Evolutionary conservation across 257 asterid genomes (phyloP).

Genomic region (Oldenlandia corymbosa): DNA sequence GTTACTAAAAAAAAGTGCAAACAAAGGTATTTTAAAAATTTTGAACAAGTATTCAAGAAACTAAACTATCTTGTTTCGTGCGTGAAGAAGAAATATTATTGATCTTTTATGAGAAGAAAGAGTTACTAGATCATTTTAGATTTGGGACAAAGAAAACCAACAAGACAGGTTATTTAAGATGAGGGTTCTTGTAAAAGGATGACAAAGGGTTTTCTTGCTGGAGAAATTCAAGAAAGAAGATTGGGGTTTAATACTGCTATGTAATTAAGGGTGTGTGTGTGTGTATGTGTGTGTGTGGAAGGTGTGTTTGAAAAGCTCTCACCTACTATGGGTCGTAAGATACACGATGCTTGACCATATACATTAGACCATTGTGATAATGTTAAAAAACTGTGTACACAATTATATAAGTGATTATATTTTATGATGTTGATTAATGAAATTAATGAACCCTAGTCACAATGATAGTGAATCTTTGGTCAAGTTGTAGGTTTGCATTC

Average conservation of each 20-base stretch:
- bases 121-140: constrained; percentile 2
- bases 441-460: too few relatives aligned
- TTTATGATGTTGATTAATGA: too few relatives aligned
- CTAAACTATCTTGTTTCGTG: constrained; percentile 15
- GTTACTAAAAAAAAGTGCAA: neutral
- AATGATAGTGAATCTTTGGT: too few relatives aligned
- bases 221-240: constrained; percentile 34
- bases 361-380: neutral
- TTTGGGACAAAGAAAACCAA: constrained; percentile 9
- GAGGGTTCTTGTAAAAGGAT: constrained; percentile 9
- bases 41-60: neutral
- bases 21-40: neutral
- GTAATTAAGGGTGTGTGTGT: too few relatives aligned
- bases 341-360: constrained; percentile 44
- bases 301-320: constrained; percentile 34
- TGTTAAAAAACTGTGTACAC: too few relatives aligned
- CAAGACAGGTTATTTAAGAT: constrained; percentile 15
- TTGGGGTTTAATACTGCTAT: too few relatives aligned
- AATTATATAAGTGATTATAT: too few relatives aligned
- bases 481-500: too few relatives aligned
- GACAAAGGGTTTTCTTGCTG: constrained; percentile 24
- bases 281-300: constrained; percentile 23
- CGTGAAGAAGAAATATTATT: neutral
- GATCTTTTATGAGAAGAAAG: neutral
- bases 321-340: constrained; percentile 68